These are phyloP conservation scores for Cercospora beticola DNA, from an alignment of 2,329 filamentous ascomycete genomes.

Conservation along the genomic window DNA sequence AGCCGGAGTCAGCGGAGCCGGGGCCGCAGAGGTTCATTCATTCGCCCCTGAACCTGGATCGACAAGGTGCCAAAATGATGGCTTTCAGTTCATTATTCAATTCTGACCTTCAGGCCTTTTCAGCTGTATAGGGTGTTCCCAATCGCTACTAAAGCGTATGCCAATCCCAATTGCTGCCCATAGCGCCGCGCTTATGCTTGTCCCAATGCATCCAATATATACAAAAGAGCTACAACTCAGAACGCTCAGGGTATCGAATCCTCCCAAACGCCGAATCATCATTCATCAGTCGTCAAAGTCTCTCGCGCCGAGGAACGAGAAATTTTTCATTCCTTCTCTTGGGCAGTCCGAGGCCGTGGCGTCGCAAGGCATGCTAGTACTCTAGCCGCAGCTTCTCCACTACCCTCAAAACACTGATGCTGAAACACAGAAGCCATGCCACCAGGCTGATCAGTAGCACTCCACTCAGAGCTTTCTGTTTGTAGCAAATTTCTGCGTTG, in stretches of 20 bases:
- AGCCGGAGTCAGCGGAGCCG: neutral
- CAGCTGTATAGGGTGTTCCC: neutral
- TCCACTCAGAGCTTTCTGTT: conserved; percentile 70
- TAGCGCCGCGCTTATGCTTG: neutral
- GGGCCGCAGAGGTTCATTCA: neutral
- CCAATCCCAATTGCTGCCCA: neutral
- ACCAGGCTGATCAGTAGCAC: conserved; percentile 79
- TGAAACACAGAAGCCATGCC: conserved; percentile 88
- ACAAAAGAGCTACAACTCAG: neutral
- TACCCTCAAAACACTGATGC: conserved; percentile 61
- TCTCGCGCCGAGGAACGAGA: neutral
- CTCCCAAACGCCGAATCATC: conserved; percentile 10
- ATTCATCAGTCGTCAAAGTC: conserved; percentile 19
- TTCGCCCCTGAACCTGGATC: neutral
- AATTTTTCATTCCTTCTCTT: neutral
- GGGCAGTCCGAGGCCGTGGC: neutral
- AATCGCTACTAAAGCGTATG: neutral
- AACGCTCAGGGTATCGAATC: conserved; percentile 11
- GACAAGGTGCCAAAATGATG: neutral
- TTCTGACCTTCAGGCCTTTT: neutral
- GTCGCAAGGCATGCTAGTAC: conserved; percentile 17
- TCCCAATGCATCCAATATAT: conserved; percentile 4
- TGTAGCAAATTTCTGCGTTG: conserved; percentile 54
- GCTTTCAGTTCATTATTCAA: neutral
- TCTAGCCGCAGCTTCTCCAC: conserved; percentile 39